Evolutionary conservation across 2,329 filamentous ascomycete genomes (phyloP).

Genomic region (Cladosporium sp.): DNA sequence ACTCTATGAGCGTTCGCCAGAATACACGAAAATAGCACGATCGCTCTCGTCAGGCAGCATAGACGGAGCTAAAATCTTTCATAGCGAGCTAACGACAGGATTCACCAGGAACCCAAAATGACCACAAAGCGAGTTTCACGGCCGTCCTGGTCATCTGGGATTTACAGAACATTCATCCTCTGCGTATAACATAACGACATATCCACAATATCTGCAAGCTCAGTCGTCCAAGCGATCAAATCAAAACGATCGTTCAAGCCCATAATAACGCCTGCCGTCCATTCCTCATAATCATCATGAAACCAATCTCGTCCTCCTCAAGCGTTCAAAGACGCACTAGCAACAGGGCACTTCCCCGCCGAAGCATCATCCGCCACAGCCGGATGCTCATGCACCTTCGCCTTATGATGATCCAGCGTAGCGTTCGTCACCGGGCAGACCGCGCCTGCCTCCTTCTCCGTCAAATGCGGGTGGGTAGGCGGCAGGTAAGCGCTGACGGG

Average conservation of each 20-base stretch:
- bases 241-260: neutral
- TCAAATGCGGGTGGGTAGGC: conserved; percentile 44
- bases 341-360: conserved; percentile 45
- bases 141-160: neutral
- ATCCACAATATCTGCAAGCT: neutral
- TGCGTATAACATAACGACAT: too few species aligned
- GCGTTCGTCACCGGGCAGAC: conserved; percentile 49
- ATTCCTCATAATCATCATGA: conserved; percentile 8
- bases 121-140: neutral
- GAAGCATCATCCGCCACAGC: conserved; percentile 40
- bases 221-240: neutral
- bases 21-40: neutral
- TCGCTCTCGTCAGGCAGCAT: neutral
- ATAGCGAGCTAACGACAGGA: neutral
- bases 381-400: conserved; percentile 44
- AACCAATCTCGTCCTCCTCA: neutral
- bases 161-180: too few species aligned
- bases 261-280: conserved; percentile 2
- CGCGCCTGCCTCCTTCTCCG: conserved; percentile 39
- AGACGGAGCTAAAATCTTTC: neutral
- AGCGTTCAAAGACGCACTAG: conserved; percentile 28
- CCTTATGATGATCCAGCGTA: conserved; percentile 45
- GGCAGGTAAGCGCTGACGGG: conserved; percentile 42
- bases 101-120: neutral
- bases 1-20: neutral